Conservation (phyloP, 2,329 filamentous ascomycete species). For the Trichocomaceae sp. region DNA sequence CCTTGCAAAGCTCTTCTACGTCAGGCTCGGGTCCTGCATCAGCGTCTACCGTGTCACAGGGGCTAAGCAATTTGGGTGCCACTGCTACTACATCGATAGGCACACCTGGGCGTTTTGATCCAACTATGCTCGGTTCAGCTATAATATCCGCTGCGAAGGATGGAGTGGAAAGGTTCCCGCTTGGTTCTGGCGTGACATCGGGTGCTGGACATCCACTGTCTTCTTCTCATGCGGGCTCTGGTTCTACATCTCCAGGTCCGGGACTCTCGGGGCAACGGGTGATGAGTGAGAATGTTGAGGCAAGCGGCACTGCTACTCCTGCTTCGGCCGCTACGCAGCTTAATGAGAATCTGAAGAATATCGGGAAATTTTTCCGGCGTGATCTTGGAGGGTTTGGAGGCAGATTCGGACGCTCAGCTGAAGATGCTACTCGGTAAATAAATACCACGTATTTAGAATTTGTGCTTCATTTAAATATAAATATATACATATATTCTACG, state of each 20-base stretch:
- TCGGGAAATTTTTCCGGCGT: constrained; percentile 91
- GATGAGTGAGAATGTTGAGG: constrained; percentile 9
- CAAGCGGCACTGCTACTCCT: constrained; percentile 24
- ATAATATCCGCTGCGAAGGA: constrained; percentile 82
- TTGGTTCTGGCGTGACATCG: constrained; percentile 29
- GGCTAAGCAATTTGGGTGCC: constrained; percentile 43
- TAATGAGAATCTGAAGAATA: constrained; percentile 90
- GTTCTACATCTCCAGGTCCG: constrained; percentile 7
- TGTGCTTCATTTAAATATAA: neutral
- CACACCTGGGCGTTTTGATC: constrained; percentile 62
- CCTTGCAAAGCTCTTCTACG: constrained; percentile 10
- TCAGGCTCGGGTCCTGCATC: constrained; percentile 20
- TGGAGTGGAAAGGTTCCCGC: constrained; percentile 64
- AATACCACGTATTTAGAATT: neutral
- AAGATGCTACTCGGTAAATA: constrained; percentile 21
- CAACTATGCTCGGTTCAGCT: constrained; percentile 75
- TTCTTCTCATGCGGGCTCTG: constrained; percentile 5
- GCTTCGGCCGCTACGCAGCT: constrained; percentile 57
- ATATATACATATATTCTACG: neutral
- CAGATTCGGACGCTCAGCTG: constrained; percentile 53
- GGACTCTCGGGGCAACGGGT: constrained; percentile 5
- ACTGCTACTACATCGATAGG: constrained; percentile 37
- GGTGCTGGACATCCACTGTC: constrained; percentile 16
- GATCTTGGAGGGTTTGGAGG: constrained; percentile 73
- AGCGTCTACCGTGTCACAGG: constrained; percentile 33